Percentiles rank a stretch among this genome's conserved stretches.
Conservation (phyloP, 305 asterid species). For the Vinca major region DNA sequence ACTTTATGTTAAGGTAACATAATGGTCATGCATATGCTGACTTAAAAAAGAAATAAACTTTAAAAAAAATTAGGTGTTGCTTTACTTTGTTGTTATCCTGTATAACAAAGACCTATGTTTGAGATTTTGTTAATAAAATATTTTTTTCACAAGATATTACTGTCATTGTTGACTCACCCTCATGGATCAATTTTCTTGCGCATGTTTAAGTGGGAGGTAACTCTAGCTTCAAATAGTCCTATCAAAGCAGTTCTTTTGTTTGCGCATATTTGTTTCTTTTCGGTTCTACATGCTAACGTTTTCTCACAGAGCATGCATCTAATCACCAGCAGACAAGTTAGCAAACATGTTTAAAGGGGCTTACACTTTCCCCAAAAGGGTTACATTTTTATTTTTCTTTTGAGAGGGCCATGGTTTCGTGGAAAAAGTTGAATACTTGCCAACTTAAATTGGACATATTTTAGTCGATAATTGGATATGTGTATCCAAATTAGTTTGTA, state of each 20-base stretch:
- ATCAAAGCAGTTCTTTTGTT: not conserved
- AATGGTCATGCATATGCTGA: not conserved
- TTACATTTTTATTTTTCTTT: too few species aligned
- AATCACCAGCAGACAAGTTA: not conserved
- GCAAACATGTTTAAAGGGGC: not conserved
- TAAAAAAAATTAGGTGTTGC: not conserved
- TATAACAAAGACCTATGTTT: not conserved
- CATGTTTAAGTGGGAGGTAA: not conserved
- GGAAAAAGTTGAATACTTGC: too few species aligned
- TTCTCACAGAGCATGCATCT: not conserved
- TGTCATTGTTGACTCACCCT: not conserved
- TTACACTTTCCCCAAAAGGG: too few species aligned
- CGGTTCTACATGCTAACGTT: not conserved
- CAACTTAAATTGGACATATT: not conserved
- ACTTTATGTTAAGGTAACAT: slow-evolving; percentile 69
- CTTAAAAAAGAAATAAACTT: not conserved
- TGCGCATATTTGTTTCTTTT: not conserved
- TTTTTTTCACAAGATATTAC: not conserved
- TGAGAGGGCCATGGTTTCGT: too few species aligned
- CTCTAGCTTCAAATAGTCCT: not conserved
- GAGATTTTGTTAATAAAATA: not conserved
- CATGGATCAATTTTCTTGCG: not conserved
- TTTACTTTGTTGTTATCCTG: not conserved
- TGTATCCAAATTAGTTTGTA: not conserved
- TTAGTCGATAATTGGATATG: not conserved